These are phyloP conservation scores for Schizosaccharomyces octosporus DNA, from an alignment of 805 yeast genomes.

Conservation along the genomic window DNA sequence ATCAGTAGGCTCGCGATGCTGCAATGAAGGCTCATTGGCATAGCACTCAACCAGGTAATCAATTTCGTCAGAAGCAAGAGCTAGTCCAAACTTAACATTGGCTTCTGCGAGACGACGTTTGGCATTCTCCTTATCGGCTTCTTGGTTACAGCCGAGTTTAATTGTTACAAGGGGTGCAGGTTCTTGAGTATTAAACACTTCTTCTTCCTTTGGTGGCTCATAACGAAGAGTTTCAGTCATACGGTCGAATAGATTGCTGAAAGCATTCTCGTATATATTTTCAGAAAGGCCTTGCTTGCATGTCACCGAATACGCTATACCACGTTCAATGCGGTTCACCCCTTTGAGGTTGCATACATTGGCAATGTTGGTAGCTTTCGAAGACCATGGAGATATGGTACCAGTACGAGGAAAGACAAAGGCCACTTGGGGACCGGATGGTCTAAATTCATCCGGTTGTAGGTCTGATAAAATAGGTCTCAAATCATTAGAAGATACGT, in stretches of 20 bases:
- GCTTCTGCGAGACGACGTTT: constrained; percentile 44
- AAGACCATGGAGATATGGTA: constrained; percentile 96
- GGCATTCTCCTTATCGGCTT: constrained; percentile 4
- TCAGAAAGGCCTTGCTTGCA: background rate
- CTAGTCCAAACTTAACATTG: constrained; percentile 66
- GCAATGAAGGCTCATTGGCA: constrained; percentile 21
- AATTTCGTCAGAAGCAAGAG: constrained; percentile 85
- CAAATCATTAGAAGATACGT: background rate
- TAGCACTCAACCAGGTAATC: constrained; percentile 68
- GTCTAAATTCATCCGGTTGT: background rate
- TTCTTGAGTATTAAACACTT: constrained; percentile 48
- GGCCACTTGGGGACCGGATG: background rate
- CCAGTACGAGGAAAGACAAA: constrained; percentile 77
- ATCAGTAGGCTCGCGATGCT: constrained; percentile 74
- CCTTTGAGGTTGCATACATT: constrained; percentile 61
- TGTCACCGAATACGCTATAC: constrained; percentile 40
- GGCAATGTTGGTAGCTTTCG: constrained; percentile 89
- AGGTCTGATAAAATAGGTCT: background rate
- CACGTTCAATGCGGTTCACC: constrained; percentile 76
- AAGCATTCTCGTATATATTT: background rate
- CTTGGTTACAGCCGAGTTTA: constrained; percentile 19
- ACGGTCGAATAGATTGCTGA: constrained; percentile 44
- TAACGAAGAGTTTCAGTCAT: constrained; percentile 58
- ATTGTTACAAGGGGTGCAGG: constrained; percentile 69
- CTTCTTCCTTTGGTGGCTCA: constrained; percentile 37